Conservation (phyloP, 106 monocot species). For the Dioscorea zingiberensis region DNA sequence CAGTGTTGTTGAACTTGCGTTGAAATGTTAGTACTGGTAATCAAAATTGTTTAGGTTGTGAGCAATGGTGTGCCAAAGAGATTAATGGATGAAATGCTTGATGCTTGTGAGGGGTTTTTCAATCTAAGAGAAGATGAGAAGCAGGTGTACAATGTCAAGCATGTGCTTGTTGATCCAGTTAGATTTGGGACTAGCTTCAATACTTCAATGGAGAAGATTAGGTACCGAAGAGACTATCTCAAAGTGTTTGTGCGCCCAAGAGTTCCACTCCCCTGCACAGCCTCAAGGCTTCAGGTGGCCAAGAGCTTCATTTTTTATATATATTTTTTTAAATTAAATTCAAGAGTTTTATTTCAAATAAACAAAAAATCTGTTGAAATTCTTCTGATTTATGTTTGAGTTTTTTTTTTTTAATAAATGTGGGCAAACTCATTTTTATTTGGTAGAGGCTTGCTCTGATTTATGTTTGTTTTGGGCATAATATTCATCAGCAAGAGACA, state of each 20-base stretch:
- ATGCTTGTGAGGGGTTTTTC: conserved; percentile 9
- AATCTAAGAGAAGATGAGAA: conserved; percentile 50
- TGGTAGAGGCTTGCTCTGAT: too few species aligned
- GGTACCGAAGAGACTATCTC: conserved; percentile 56
- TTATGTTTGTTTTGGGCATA: too few species aligned
- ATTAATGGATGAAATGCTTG: conserved; percentile 12
- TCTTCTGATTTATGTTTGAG: too few species aligned
- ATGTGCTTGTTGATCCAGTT: conserved; percentile 53
- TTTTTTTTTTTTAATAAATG: too few species aligned
- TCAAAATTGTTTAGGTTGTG: conserved; percentile 17
- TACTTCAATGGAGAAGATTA: conserved; percentile 38
- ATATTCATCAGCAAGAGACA: too few species aligned
- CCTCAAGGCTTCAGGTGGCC: conserved; percentile 54
- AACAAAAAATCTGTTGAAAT: too few species aligned
- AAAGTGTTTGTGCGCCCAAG: conserved; percentile 59
- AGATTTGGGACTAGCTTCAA: conserved; percentile 76
- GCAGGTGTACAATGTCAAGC: conserved; percentile 17
- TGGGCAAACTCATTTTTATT: too few species aligned
- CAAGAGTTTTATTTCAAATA: too few species aligned
- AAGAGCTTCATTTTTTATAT: too few species aligned
- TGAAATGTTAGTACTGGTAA: neutral
- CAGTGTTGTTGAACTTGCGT: too few species aligned
- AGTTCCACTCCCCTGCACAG: conserved; percentile 40
- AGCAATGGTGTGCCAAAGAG: conserved; percentile 33
- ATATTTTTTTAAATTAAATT: too few species aligned